These are phyloP conservation scores for Guyanaporus albipodus DNA, from an alignment of 768 basidiomycete genomes.

Conservation along the genomic window DNA sequence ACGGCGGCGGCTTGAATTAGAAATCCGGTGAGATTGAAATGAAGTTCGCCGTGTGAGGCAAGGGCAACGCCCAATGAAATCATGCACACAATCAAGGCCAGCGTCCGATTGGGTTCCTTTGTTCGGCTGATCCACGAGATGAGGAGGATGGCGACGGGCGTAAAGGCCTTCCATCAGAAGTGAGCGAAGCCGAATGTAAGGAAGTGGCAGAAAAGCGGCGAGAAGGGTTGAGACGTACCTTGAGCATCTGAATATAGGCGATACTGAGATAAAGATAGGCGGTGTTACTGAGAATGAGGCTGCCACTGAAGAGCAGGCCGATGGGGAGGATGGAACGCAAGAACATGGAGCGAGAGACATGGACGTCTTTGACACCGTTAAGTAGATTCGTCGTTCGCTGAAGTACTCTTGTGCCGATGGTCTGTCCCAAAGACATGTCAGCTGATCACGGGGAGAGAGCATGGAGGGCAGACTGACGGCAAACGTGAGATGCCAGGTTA, in stretches of 20 bases:
- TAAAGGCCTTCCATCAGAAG: slow-evolving; percentile 64
- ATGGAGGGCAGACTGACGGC: slow-evolving; percentile 42
- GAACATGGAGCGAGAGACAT: slow-evolving; percentile 77
- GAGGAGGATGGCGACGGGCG: slow-evolving; percentile 82
- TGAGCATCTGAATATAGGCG: slow-evolving; percentile 96
- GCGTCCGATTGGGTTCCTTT: slow-evolving; percentile 78
- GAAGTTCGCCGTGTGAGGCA: slow-evolving; percentile 84
- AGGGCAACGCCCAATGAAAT: slow-evolving; percentile 89
- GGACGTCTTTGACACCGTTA: slow-evolving; percentile 74
- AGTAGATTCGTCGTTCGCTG: slow-evolving; percentile 78
- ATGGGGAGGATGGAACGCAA: slow-evolving; percentile 88
- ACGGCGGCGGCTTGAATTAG: slow-evolving; percentile 85
- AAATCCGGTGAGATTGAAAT: slow-evolving; percentile 86
- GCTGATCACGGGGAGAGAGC: not conserved
- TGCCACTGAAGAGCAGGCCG: slow-evolving; percentile 89
- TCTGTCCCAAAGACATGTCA: slow-evolving; percentile 32
- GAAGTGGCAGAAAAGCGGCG: not conserved
- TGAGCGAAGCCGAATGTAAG: not conserved
- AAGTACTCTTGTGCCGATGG: slow-evolving; percentile 82
- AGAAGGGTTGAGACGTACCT: slow-evolving; percentile 42
- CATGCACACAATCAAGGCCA: slow-evolving; percentile 81
- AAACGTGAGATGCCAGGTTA: slow-evolving; percentile 79
- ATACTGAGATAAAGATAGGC: slow-evolving; percentile 91
- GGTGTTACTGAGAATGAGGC: slow-evolving; percentile 86
- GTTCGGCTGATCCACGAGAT: slow-evolving; percentile 91